phyloP scores from a whole-genome alignment of 225 moss, liverwort and hornwort species.

The Polytrichum commune region DNA sequence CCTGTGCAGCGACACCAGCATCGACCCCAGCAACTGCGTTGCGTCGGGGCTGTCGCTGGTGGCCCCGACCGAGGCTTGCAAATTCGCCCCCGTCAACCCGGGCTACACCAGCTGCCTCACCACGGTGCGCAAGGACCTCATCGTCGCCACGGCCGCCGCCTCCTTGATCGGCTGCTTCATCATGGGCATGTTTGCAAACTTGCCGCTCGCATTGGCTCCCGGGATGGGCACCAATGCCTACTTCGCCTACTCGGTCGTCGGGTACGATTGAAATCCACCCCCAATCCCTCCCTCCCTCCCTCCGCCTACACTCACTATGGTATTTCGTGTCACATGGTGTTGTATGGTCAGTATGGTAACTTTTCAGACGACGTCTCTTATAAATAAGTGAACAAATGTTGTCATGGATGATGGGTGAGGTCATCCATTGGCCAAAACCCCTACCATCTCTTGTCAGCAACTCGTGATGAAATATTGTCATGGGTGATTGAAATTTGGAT shows the following conservation, averaged over 20 bases:
- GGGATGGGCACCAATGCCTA: constrained; percentile 98
- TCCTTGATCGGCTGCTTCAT: constrained; percentile 80
- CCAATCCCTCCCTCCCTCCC: too few relatives aligned
- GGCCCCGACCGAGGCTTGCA: constrained; percentile 57
- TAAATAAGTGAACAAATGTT: too few relatives aligned
- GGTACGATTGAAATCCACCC: constrained; percentile 23
- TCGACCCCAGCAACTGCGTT: constrained; percentile 25
- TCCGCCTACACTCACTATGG: too few relatives aligned
- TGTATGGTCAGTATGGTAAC: too few relatives aligned
- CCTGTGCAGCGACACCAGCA: constrained; percentile 40
- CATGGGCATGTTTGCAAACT: constrained; percentile 82
- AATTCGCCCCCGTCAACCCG: constrained; percentile 82
- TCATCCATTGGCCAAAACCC: too few relatives aligned
- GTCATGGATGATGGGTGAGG: too few relatives aligned
- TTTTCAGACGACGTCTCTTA: too few relatives aligned
- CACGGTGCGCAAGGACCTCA: constrained; percentile 64
- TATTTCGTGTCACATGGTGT: too few relatives aligned
- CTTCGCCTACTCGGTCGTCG: constrained; percentile 79
- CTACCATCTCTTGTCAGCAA: too few relatives aligned
- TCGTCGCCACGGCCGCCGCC: constrained; percentile 79
- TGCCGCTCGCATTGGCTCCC: constrained; percentile 81
- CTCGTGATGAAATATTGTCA: too few relatives aligned
- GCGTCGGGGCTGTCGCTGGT: constrained; percentile 34
- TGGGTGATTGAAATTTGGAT: too few relatives aligned
- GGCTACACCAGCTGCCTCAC: constrained; percentile 66